A percentile compares a stretch with the other conserved stretches of the same genome.
phyloP scores from a whole-genome alignment of 169 alveolate genomes.

The Amoebophrya sp. region DNA sequence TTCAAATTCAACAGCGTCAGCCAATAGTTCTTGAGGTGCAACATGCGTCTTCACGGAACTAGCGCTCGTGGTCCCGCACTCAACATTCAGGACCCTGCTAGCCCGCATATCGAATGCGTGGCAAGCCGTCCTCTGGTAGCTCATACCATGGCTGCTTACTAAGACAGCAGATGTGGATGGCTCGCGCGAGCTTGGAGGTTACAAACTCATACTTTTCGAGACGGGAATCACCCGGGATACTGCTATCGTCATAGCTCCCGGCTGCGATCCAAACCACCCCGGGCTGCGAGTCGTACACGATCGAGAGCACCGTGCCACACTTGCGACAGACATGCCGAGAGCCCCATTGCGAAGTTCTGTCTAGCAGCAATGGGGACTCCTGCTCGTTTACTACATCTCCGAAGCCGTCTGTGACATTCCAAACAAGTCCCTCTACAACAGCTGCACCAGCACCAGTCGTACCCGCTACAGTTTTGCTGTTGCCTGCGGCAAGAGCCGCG shows the following conservation, averaged over 20 bases:
- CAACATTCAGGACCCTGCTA: too few species aligned
- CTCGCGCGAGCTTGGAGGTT: not conserved
- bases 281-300: not conserved
- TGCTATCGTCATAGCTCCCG: not conserved
- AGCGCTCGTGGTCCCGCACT: too few species aligned
- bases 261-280: not conserved
- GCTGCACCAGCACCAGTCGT: too few species aligned
- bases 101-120: not conserved
- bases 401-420: too few species aligned
- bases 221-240: not conserved
- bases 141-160: not conserved
- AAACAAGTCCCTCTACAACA: too few species aligned
- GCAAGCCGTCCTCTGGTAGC: not conserved
- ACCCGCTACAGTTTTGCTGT: too few species aligned
- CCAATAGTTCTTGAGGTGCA: too few species aligned
- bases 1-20: too few species aligned
- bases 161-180: not conserved
- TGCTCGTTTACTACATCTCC: not conserved
- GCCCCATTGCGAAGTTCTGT: not conserved
- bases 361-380: not conserved
- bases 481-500: not conserved
- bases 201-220: not conserved
- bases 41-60: too few species aligned
- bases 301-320: not conserved
- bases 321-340: not conserved